Evolutionary conservation across 2,329 filamentous ascomycete genomes (phyloP).

Genomic region (Chaetomium sp.): DNA sequence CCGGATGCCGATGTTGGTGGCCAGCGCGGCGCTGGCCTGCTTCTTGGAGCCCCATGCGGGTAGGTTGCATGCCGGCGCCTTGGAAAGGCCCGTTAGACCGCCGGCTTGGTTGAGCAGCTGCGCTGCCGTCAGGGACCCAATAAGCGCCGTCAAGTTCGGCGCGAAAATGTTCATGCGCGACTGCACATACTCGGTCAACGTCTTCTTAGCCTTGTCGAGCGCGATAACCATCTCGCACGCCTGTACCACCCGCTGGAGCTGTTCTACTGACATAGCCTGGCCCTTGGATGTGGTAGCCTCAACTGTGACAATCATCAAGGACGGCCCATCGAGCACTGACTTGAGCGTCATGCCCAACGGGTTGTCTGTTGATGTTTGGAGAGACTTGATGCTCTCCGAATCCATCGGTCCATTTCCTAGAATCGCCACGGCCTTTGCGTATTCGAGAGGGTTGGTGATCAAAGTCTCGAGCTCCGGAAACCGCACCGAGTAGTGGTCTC

Average conservation of each 20-base stretch:
- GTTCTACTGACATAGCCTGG: constrained; percentile 70
- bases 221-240: constrained; percentile 89
- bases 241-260: constrained; percentile 71
- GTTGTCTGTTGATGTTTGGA: constrained; percentile 78
- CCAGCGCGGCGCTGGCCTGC: constrained; percentile 74
- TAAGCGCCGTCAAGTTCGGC: constrained; percentile 85
- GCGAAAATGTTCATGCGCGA: constrained; percentile 97
- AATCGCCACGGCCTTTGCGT: constrained; percentile 92
- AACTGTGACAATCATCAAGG: constrained; percentile 92
- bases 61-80: constrained; percentile 91
- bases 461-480: constrained; percentile 92
- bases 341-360: constrained; percentile 73
- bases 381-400: constrained; percentile 73
- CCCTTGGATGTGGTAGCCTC: constrained; percentile 91
- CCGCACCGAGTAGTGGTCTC: constrained; percentile 90
- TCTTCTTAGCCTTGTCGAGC: constrained; percentile 83
- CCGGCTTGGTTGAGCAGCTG: constrained; percentile 96
- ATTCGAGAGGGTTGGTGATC: constrained; percentile 89
- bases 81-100: constrained; percentile 83
- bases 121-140: constrained; percentile 90
- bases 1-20: constrained; percentile 86
- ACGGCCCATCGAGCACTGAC: constrained; percentile 82
- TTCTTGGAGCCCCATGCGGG: constrained; percentile 89
- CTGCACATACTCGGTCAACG: constrained; percentile 90
- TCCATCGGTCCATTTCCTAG: constrained; percentile 91